Base-by-base conservation (phyloP, 177 flowering plant species). In the Vitis hybrid region DNA sequence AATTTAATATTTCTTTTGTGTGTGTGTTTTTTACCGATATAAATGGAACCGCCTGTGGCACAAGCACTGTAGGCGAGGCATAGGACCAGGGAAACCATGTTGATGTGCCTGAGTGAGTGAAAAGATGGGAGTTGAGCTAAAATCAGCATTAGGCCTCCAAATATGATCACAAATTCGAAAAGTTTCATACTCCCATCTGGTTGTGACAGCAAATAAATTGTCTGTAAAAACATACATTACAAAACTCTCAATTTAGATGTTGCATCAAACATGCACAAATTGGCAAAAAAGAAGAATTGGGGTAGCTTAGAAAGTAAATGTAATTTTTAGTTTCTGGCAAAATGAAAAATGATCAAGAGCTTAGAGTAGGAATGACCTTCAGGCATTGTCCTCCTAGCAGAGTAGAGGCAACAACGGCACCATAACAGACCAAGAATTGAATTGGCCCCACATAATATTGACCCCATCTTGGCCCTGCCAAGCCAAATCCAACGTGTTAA, bases 81-180 rank as follows among this genome's bases (percentile, higher is more conserved):
- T 3, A 95, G 87, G 14, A 86, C 20, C 68, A 95, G 64, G 18
- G 99, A 92, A 18, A 95, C 50, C 73, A 92, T 72, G 72, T 90
- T 92, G 85, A 95, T 90, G 82, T 93, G 93, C 73, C 98, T 80
- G 14, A 95, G 81, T 7, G 97, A 90, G 80, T 95, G 99, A 62
- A 95, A 95, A 14, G 99, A 95, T 58, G 99, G 99, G 73, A 95
- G 68, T 76, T 95, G 97, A 51, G 92, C 97, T 67, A 95, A 81
- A 51, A 91, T 73, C 83, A 95, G 67, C 89, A 89, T 85, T 15
- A 95, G 68, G 50, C 79, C 67, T 66, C 99, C 99, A 67, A 90
- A 91, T 75, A 93, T 87, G 2, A 84, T 77, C 17, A 93, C 82
- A 68, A 95, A 95, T 55, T 87, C 81, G 74, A 82, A 92, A 1